These are phyloP conservation scores for Xylariaceae sp. DNA, from an alignment of 2,329 filamentous ascomycete species.

Conservation along the genomic window DNA sequence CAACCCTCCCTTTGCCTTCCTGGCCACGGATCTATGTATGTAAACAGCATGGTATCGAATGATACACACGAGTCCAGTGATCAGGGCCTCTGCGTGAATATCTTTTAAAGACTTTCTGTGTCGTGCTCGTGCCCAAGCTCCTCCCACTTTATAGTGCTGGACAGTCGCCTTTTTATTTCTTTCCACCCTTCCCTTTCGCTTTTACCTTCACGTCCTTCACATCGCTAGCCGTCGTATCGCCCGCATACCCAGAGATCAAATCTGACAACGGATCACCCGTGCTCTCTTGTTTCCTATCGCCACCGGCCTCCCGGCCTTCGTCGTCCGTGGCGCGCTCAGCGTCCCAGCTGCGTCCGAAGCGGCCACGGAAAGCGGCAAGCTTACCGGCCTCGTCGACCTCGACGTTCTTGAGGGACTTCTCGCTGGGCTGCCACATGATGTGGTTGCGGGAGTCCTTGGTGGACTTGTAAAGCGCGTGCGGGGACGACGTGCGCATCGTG, in stretches of 20 bases:
- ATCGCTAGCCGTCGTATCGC: conserved; percentile 27
- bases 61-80: too few species aligned
- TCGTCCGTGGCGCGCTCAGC: conserved; percentile 29
- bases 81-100: too few species aligned
- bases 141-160: too few species aligned
- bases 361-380: conserved; percentile 76
- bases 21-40: too few species aligned
- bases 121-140: too few species aligned
- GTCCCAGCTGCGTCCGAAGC: conserved; percentile 84
- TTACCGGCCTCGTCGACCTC: conserved; percentile 94
- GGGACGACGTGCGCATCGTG: conserved; percentile 73
- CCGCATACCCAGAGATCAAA: conserved; percentile 44
- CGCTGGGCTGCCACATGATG: conserved; percentile 83
- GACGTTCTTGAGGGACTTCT: conserved; percentile 75
- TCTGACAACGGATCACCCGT: conserved; percentile 36
- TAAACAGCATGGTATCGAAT: too few species aligned
- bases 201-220: conserved; percentile 37
- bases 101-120: too few species aligned
- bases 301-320: conserved; percentile 10
- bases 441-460: conserved; percentile 86
- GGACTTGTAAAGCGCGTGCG: conserved; percentile 53
- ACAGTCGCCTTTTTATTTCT: too few species aligned
- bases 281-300: too few species aligned
- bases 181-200: conserved; percentile 41
- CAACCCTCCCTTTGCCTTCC: too few species aligned